phyloP scores from a whole-genome alignment of 176 grass and related monocot genomes.

The Triticum turgidum region DNA sequence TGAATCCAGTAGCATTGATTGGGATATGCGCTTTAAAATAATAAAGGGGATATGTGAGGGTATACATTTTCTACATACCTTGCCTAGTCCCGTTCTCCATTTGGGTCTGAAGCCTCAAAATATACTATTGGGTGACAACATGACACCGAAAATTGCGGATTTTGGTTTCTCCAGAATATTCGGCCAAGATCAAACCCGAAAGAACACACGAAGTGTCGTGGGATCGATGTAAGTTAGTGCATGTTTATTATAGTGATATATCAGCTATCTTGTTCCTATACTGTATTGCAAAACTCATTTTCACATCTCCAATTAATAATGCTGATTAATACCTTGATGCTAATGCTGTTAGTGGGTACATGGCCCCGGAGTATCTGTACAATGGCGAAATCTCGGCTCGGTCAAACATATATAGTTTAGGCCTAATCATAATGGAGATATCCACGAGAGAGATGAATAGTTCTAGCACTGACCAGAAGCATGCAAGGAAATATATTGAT shows the following conservation, averaged over 20 bases:
- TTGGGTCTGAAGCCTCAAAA: neutral
- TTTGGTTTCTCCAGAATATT: neutral
- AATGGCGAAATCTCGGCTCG: neutral
- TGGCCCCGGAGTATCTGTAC: neutral
- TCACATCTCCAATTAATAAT: neutral
- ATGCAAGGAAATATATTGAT: neutral
- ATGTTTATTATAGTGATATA: neutral
- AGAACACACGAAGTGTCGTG: neutral
- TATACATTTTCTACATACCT: neutral
- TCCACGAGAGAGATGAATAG: neutral
- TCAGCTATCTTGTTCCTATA: neutral
- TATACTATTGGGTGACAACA: neutral
- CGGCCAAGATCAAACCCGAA: neutral
- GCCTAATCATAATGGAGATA: neutral
- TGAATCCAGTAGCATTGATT: neutral
- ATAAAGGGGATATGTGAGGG: neutral
- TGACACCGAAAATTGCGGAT: neutral
- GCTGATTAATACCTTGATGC: neutral
- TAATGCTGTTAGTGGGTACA: neutral
- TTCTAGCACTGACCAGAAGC: neutral
- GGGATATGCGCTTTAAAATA: neutral
- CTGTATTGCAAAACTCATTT: neutral
- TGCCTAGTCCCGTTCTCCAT: neutral
- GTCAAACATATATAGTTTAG: neutral
- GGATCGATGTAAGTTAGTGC: neutral